A percentile compares a stretch with the other conserved stretches of the same genome.
Conservation (phyloP, 257 asterid genomes). For the Linaria vulgaris region DNA sequence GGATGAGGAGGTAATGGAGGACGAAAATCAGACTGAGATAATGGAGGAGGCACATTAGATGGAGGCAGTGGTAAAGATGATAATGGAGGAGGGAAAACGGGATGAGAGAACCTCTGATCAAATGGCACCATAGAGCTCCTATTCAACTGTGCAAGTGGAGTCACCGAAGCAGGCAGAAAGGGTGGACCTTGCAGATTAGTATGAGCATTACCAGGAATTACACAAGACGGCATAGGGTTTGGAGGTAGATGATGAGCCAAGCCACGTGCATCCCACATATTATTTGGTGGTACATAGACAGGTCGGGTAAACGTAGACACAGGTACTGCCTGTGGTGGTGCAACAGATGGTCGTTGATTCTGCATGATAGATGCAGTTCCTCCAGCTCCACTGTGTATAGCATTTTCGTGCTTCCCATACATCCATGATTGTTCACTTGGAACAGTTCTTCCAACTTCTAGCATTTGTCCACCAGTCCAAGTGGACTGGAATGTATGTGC, state of each 20-base stretch:
- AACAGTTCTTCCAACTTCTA: slow-evolving; percentile 47
- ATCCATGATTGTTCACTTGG: slow-evolving; percentile 42
- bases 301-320: slow-evolving; percentile 53
- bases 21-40: slow-evolving; percentile 46
- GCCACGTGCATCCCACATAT: slow-evolving; percentile 73
- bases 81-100: slow-evolving; percentile 60
- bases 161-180: slow-evolving; percentile 78
- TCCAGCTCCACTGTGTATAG: slow-evolving; percentile 47
- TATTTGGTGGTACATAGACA: slow-evolving; percentile 59
- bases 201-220: slow-evolving; percentile 45
- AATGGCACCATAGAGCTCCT: slow-evolving; percentile 59
- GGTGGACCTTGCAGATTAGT: slow-evolving; percentile 60
- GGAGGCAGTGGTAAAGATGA: slow-evolving; percentile 36
- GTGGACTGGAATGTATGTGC: slow-evolving; percentile 56
- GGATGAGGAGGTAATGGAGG: slow-evolving; percentile 49
- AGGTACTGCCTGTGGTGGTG: slow-evolving; percentile 61
- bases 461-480: slow-evolving; percentile 56
- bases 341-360: slow-evolving; percentile 46
- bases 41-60: slow-evolving; percentile 30
- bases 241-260: slow-evolving; percentile 47
- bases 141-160: slow-evolving; percentile 62
- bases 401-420: slow-evolving; percentile 53
- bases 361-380: slow-evolving; percentile 41
- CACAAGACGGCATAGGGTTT: slow-evolving; percentile 45
- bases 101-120: slow-evolving; percentile 59